phyloP scores from a whole-genome alignment of 2,329 filamentous ascomycete species.

The Cercospora citrullina region DNA sequence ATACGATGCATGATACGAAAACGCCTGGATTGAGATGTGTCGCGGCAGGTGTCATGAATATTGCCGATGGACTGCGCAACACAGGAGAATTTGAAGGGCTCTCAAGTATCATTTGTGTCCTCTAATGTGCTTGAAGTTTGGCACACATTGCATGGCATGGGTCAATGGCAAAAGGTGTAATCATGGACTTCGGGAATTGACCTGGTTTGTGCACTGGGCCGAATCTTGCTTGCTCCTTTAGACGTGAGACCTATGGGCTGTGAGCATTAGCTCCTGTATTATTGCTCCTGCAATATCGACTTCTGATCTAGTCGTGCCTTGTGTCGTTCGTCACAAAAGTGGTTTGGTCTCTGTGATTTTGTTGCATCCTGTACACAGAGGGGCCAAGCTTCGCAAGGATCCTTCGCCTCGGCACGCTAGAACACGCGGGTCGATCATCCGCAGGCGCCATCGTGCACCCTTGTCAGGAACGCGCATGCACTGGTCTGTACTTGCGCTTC shows the following conservation, averaged over 20 bases:
- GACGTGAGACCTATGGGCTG: neutral
- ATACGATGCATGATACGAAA: slow-evolving; percentile 43
- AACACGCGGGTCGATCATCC: slow-evolving; percentile 3
- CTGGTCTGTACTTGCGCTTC: neutral
- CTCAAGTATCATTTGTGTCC: slow-evolving; percentile 1
- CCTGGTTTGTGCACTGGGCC: neutral
- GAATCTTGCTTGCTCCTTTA: neutral
- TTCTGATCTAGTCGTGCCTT: neutral
- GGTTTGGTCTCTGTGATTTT: neutral
- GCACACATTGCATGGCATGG: neutral
- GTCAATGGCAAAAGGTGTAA: neutral
- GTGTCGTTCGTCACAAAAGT: too few species aligned
- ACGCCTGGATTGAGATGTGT: slow-evolving; percentile 49
- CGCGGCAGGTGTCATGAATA: slow-evolving; percentile 50
- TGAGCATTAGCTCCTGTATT: neutral
- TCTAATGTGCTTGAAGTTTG: slow-evolving; percentile 9
- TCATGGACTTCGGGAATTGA: neutral
- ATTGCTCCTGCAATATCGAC: neutral
- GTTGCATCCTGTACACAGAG: neutral
- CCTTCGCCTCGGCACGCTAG: neutral
- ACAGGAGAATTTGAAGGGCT: slow-evolving; percentile 1
- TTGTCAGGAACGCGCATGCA: slow-evolving; percentile 7
- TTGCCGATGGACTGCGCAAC: slow-evolving; percentile 32
- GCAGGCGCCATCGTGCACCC: slow-evolving; percentile 2
- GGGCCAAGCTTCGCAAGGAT: neutral